Evolutionary conservation across 768 basidiomycete genomes (phyloP), one percentile per base, ranked within the genome.

Genomic region (Dacryopinax spathularia): DNA sequence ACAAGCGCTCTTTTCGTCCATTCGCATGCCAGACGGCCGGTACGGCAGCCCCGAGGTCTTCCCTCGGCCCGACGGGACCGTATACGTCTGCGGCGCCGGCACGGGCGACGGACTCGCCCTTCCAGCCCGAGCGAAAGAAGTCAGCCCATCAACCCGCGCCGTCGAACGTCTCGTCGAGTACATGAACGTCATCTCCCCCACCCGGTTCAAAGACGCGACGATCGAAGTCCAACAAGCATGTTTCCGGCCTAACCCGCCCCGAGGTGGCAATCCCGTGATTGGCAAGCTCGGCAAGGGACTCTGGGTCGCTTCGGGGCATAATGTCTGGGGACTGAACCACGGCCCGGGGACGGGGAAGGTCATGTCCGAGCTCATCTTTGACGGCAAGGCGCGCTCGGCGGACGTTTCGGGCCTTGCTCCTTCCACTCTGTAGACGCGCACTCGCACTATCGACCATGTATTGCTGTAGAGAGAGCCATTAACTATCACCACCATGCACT

Each of bases 1-100:
- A 1, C 88, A 91, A 70, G 87, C 87, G 35, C 78, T 92, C 62
- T 95, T 93, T 74, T 90, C 91, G 33, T 85, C 86, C 70, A 88
- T 95, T 67, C 66, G 70, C 31, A 73, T 81, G 62, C 71, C 71
- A 4, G 72, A 71, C 60, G 70, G 73, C 18, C 60, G 68, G 56
- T 60, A 64, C 62, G 69, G 68, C 6, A 76, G 77, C 65, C 78
- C 78, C 6, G 78, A 79, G 66, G 71, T 78, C 1, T 79, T 78
- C 66, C 71, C 68, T 56, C 68, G 73, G 13, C 69, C 71, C 0
- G 72, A 73, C 61, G 69, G 70, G 7, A 71, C 73, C n/a, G 66
- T 69, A 15, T 70, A 69, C 34, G 20, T 68, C 16, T 70, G 68
- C 60, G 66, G 65, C 35, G 62, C 62, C n/a, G 31, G 37, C 27